Evolutionary conservation across 75 land plant species (phyloP).

Genomic region (Adiantum capillusveneris): DNA sequence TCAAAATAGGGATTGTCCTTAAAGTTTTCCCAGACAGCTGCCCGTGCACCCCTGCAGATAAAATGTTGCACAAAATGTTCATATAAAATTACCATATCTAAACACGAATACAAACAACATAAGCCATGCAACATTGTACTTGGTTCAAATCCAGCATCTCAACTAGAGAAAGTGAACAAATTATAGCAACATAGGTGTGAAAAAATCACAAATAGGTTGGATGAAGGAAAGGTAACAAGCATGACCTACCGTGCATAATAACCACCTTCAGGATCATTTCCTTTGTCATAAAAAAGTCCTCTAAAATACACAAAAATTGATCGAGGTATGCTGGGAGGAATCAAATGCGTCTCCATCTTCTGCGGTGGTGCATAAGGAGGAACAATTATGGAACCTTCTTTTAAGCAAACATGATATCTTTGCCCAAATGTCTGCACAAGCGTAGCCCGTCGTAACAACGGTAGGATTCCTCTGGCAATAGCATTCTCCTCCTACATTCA

Average conservation of each 20-base stretch:
- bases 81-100: neutral
- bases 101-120: neutral
- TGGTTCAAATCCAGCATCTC: neutral
- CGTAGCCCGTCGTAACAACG: slow-evolving; percentile 12
- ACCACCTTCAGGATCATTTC: slow-evolving; percentile 24
- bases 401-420: slow-evolving; percentile 23
- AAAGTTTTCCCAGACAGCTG: slow-evolving; percentile 22
- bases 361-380: slow-evolving; percentile 25
- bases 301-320: slow-evolving; percentile 18
- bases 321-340: slow-evolving; percentile 19
- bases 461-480: slow-evolving; percentile 19
- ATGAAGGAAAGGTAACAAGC: neutral
- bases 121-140: neutral
- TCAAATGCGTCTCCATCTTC: slow-evolving; percentile 23
- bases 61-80: no score
- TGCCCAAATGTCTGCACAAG: slow-evolving; percentile 24
- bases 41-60: slow-evolving; percentile 16
- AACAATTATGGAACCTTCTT: slow-evolving; percentile 19
- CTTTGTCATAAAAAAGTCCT: slow-evolving; percentile 17
- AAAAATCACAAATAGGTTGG: neutral
- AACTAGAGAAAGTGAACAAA: neutral
- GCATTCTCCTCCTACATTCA: slow-evolving; percentile 21
- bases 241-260: slow-evolving; percentile 19
- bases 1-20: slow-evolving; percentile 19
- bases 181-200: neutral